These are phyloP conservation scores for Coemansia sp. DNA, from an alignment of 192 early-diverging fungal species.

Conservation along the genomic window DNA sequence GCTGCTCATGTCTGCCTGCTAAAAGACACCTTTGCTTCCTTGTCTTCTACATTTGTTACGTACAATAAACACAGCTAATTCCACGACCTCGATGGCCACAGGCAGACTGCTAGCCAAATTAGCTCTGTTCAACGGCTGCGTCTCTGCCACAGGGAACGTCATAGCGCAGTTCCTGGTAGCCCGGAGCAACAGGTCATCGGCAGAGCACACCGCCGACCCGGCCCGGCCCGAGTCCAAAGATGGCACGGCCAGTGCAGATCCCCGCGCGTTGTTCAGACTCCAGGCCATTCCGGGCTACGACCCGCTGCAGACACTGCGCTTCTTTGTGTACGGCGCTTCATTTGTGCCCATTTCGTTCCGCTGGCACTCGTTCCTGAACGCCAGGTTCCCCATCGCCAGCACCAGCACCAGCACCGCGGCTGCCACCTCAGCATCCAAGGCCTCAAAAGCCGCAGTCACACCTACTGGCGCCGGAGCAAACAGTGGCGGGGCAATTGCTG, in stretches of 20 bases:
- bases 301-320: constrained; percentile 19
- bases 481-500: too few relatives aligned
- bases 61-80: background rate
- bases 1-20: too few relatives aligned
- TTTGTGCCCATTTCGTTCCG: constrained; percentile 22
- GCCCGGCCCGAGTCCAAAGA: background rate
- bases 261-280: constrained; percentile 9
- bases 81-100: background rate
- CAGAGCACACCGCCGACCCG: background rate
- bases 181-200: background rate
- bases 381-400: constrained; percentile 15
- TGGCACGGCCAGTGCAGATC: background rate
- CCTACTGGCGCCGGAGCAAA: too few relatives aligned
- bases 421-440: background rate
- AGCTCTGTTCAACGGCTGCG: constrained; percentile 27
- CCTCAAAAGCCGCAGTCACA: too few relatives aligned
- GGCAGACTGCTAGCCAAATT: constrained; percentile 8
- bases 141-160: constrained; percentile 23
- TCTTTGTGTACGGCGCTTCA: constrained; percentile 25
- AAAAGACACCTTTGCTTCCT: too few relatives aligned
- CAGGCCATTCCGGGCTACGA: constrained; percentile 10
- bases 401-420: background rate
- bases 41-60: background rate
- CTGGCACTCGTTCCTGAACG: constrained; percentile 41
- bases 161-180: constrained; percentile 25